phyloP scores from a whole-genome alignment of 2,329 filamentous ascomycete genomes.

The Venturiaceae sp. region DNA sequence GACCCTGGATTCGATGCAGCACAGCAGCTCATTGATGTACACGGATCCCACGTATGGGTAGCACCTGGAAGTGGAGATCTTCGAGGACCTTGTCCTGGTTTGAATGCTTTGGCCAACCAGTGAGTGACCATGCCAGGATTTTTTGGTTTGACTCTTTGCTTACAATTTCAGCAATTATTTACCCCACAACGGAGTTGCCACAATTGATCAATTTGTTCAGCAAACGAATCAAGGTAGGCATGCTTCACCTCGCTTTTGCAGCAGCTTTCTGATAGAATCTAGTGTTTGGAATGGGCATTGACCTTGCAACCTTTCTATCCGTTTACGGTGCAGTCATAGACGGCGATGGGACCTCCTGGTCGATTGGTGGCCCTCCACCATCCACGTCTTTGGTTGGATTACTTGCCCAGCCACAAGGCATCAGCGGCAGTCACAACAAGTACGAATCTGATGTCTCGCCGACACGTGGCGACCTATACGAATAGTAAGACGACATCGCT shows the following conservation, averaged over 20 bases:
- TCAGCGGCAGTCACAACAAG: constrained; percentile 30
- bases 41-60: neutral
- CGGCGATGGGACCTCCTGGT: neutral
- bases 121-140: neutral
- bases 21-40: neutral
- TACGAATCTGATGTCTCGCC: neutral
- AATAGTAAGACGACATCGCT: neutral
- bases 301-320: neutral
- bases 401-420: constrained; percentile 34
- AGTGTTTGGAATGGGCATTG: too few species aligned
- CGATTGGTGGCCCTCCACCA: neutral
- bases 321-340: neutral
- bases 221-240: too few species aligned
- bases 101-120: neutral
- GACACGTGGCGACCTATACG: neutral
- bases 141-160: neutral
- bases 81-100: neutral
- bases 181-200: neutral
- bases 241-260: neutral
- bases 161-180: neutral
- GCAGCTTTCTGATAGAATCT: too few species aligned
- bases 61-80: neutral
- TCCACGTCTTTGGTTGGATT: too few species aligned
- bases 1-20: neutral
- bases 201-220: neutral